Evolutionary conservation across 2,329 filamentous ascomycete species (phyloP).

Genomic region (Diplodia scrobiculata): DNA sequence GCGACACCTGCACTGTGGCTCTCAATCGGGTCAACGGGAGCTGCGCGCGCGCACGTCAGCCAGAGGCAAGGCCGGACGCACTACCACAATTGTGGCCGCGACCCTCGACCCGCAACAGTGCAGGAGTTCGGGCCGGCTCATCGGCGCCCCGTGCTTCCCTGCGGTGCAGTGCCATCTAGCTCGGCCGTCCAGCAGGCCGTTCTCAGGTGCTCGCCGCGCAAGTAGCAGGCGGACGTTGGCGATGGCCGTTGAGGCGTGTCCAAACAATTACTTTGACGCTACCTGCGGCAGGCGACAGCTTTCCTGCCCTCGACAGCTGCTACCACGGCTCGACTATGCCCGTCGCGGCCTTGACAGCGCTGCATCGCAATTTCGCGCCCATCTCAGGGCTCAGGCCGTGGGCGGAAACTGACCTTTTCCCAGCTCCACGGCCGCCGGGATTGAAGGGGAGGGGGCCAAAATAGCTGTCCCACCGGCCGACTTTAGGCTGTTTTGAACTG

Average conservation of each 20-base stretch:
- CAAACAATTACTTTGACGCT: background rate
- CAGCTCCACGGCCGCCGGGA: conserved; percentile 18
- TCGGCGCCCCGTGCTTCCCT: background rate
- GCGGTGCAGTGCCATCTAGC: background rate
- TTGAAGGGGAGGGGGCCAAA: background rate
- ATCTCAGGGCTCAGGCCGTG: conserved; percentile 13
- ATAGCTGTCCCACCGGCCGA: background rate
- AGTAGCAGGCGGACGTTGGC: background rate
- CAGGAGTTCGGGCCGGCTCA: conserved; percentile 26
- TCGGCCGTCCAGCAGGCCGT: background rate
- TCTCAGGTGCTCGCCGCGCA: conserved; percentile 6
- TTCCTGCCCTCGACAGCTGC: too few relatives aligned
- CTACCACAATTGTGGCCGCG: conserved; percentile 15
- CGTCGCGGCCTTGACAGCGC: background rate
- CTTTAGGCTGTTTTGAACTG: conserved; percentile 14
- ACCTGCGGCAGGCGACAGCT: background rate
- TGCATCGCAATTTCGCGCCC: conserved; percentile 20
- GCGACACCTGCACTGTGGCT: conserved; percentile 3
- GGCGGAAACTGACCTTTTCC: conserved; percentile 11
- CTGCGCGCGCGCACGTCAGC: conserved; percentile 23
- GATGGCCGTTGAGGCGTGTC: conserved; percentile 1
- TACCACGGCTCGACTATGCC: background rate
- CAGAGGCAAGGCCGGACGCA: background rate
- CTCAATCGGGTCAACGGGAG: conserved; percentile 21
- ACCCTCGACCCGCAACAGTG: conserved; percentile 3